Evolutionary conservation across 1,139 yeast genomes (phyloP).

Genomic region (Candida dubliniensis): DNA sequence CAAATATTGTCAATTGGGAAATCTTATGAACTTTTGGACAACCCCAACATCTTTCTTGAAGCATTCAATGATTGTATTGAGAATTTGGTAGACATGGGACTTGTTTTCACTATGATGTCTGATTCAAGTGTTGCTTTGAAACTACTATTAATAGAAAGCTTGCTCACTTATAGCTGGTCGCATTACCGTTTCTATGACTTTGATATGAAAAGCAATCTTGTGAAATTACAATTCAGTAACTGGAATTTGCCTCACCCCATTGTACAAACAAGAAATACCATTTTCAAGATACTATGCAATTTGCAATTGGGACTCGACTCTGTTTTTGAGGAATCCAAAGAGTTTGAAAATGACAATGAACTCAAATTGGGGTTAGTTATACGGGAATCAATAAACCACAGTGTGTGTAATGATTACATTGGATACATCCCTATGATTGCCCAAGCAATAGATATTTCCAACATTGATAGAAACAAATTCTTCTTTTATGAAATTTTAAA

Average conservation of each 20-base stretch:
- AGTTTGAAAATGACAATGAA: constrained; percentile 19
- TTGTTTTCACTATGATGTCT: constrained; percentile 22
- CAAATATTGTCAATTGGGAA: constrained; percentile 18
- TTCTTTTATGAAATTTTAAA: constrained; percentile 30
- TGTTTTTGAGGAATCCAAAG: constrained; percentile 8
- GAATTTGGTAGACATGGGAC: constrained; percentile 32
- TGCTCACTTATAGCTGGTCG: constrained; percentile 37
- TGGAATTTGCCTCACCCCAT: constrained; percentile 27
- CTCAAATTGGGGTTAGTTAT: constrained; percentile 27
- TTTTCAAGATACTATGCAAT: constrained; percentile 36
- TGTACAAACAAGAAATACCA: constrained; percentile 26
- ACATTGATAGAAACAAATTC: constrained; percentile 16
- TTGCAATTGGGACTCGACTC: constrained; percentile 30
- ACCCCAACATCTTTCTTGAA: constrained; percentile 31
- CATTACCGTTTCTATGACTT: constrained; percentile 29
- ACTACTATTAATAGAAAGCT: constrained; percentile 28
- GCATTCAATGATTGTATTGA: constrained; percentile 38
- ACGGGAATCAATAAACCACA: constrained; percentile 21
- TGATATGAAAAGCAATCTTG: constrained; percentile 3
- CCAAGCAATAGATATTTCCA: constrained; percentile 32
- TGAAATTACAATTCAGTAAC: constrained; percentile 15
- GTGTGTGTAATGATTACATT: constrained; percentile 31
- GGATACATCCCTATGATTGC: constrained; percentile 35
- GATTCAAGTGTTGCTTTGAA: constrained; percentile 16
- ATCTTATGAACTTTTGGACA: constrained; percentile 16